A percentile compares a stretch with the other conserved stretches of the same genome.
Conservation (phyloP, 495 filamentous ascomycete genomes). For the Penicillium diatomitis region DNA sequence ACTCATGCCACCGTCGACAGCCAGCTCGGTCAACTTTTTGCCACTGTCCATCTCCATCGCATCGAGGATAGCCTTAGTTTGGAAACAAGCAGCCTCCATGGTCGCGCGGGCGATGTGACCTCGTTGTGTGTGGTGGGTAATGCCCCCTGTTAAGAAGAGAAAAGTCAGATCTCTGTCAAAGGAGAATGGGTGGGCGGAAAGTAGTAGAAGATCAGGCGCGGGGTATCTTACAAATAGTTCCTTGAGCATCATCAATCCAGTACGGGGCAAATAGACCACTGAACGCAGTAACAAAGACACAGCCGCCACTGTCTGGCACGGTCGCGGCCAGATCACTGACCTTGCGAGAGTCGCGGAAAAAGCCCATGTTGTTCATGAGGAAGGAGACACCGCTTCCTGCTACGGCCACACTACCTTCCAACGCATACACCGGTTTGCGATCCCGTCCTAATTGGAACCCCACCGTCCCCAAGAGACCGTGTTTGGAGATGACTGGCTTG, state of each 20-base stretch:
- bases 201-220: too few species aligned
- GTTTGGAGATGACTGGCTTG: slow-evolving; percentile 82
- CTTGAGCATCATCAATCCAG: slow-evolving; percentile 94
- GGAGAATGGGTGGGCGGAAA: too few species aligned
- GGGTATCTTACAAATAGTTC: slow-evolving; percentile 62
- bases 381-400: slow-evolving; percentile 87
- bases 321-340: slow-evolving; percentile 74
- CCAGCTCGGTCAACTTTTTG: slow-evolving; percentile 64
- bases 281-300: slow-evolving; percentile 92
- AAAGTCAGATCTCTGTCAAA: too few species aligned
- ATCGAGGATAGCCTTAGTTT: slow-evolving; percentile 89
- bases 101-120: slow-evolving; percentile 92
- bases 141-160: slow-evolving; percentile 48
- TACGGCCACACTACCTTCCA: slow-evolving; percentile 89
- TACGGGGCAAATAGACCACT: slow-evolving; percentile 96
- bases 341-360: slow-evolving; percentile 67
- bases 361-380: slow-evolving; percentile 80
- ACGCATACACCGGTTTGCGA: slow-evolving; percentile 71
- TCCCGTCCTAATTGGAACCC: slow-evolving; percentile 63
- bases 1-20: slow-evolving; percentile 91
- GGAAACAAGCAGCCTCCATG: slow-evolving; percentile 89
- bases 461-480: slow-evolving; percentile 81
- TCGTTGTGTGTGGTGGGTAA: slow-evolving; percentile 82
- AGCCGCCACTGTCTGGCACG: slow-evolving; percentile 84
- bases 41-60: slow-evolving; percentile 91